These are phyloP conservation scores for Arachnomyces sp. DNA, from an alignment of 2,329 filamentous ascomycete genomes.

Conservation along the genomic window DNA sequence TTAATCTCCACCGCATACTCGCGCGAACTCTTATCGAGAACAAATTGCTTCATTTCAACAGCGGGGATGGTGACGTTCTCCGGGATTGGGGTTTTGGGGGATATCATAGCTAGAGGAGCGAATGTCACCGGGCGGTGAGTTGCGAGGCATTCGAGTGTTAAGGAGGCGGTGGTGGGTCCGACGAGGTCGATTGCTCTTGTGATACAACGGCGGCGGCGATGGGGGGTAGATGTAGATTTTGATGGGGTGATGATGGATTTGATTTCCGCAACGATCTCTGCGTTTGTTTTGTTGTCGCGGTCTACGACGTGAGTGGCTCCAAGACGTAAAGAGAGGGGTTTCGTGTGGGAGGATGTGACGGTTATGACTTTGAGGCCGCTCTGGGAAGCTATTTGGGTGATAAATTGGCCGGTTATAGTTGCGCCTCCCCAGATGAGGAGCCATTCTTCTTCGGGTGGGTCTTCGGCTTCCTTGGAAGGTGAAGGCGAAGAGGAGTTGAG, in stretches of 20 bases:
- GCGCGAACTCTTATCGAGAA: constrained; percentile 23
- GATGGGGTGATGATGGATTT: neutral
- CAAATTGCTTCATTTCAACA: constrained; percentile 37
- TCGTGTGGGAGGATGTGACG: constrained; percentile 27
- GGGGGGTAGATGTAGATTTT: neutral
- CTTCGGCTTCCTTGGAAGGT: too few species aligned
- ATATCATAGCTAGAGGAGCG: constrained; percentile 32
- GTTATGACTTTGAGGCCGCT: constrained; percentile 31
- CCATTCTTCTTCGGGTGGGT: constrained; percentile 14
- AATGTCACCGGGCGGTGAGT: constrained; percentile 19
- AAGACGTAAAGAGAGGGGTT: constrained; percentile 19
- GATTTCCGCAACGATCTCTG: constrained; percentile 28
- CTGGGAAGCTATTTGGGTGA: constrained; percentile 31
- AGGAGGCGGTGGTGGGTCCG: constrained; percentile 26
- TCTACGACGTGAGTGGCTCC: constrained; percentile 29
- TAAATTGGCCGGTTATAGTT: constrained; percentile 36
- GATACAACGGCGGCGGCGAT: constrained; percentile 11
- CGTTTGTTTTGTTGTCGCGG: constrained; percentile 26
- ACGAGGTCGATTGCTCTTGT: constrained; percentile 34
- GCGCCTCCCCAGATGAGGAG: constrained; percentile 38
- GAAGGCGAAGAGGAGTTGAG: constrained; percentile 7
- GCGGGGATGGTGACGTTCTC: constrained; percentile 26
- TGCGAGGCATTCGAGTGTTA: constrained; percentile 23
- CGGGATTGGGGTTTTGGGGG: constrained; percentile 16
- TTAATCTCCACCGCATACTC: constrained; percentile 27